These are phyloP conservation scores for Byssoonygena ceratinophila DNA, from an alignment of 2,329 filamentous ascomycete genomes.

Conservation along the genomic window DNA sequence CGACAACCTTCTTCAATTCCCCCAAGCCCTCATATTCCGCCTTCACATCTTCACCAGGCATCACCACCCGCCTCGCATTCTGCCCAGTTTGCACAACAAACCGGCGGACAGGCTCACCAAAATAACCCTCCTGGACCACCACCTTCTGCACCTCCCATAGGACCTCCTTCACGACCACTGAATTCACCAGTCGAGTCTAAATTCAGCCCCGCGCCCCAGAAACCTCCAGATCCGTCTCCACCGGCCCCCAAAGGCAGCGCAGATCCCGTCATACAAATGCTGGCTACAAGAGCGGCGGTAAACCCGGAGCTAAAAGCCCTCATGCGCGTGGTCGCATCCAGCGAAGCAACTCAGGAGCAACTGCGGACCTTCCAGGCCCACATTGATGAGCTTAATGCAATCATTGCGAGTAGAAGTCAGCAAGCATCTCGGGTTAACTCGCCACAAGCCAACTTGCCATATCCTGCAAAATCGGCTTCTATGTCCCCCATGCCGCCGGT, in stretches of 20 bases:
- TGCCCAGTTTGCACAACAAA: not conserved
- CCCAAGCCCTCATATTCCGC: constrained; percentile 20
- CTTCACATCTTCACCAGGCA: constrained; percentile 17
- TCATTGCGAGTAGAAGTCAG: constrained; percentile 37
- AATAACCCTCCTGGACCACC: not conserved
- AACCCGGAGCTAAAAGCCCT: constrained; percentile 41
- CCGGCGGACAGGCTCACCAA: not conserved
- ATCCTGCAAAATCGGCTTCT: constrained; percentile 1
- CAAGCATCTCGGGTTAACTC: constrained; percentile 26
- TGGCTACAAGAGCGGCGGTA: constrained; percentile 41
- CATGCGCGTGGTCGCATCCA: constrained; percentile 43
- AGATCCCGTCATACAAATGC: constrained; percentile 44
- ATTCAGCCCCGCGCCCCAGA: constrained; percentile 16
- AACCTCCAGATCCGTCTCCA: constrained; percentile 18
- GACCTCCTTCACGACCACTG: constrained; percentile 7
- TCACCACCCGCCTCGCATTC: not conserved
- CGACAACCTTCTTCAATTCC: constrained; percentile 20
- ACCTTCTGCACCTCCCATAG: constrained; percentile 6
- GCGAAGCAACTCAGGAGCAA: constrained; percentile 40
- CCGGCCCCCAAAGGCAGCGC: constrained; percentile 35
- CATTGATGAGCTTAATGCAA: constrained; percentile 43
- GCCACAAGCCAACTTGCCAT: constrained; percentile 15
- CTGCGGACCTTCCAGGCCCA: constrained; percentile 42
- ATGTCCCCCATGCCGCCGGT: constrained; percentile 1
- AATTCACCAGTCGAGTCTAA: constrained; percentile 9